Conservation (phyloP, 805 yeast genomes). For the Sugiyamaella lignohabitans region DNA sequence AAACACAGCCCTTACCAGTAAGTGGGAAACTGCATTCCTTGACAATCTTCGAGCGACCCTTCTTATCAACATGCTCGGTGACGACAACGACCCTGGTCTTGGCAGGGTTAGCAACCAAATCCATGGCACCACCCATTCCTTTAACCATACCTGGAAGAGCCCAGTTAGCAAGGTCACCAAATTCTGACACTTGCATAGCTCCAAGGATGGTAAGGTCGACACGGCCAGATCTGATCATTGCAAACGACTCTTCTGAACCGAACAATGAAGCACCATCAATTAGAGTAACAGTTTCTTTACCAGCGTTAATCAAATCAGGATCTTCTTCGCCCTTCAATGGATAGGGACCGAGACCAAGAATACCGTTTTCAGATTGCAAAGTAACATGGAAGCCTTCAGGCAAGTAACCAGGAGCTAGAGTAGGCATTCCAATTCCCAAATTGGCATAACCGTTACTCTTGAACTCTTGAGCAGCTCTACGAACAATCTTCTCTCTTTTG, state of each 20-base stretch:
- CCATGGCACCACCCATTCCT: conserved; percentile 49
- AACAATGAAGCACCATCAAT: conserved; percentile 38
- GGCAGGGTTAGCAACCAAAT: conserved; percentile 39
- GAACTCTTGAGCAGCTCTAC: conserved; percentile 39
- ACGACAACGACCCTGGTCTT: conserved; percentile 38
- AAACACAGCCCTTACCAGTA: conserved; percentile 39
- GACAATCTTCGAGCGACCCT: conserved; percentile 40
- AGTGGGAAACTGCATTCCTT: conserved; percentile 38
- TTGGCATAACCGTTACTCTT: conserved; percentile 35
- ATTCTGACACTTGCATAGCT: conserved; percentile 38
- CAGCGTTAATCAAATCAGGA: conserved; percentile 41
- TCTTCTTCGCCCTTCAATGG: conserved; percentile 36
- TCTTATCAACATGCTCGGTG: conserved; percentile 40
- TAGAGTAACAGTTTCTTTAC: conserved; percentile 41
- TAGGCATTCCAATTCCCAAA: conserved; percentile 42
- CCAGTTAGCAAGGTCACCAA: conserved; percentile 43
- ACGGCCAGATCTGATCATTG: conserved; percentile 40
- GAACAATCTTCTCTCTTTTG: conserved; percentile 33
- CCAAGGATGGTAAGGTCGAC: conserved; percentile 38
- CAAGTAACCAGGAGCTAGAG: conserved; percentile 36
- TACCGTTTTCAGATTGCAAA: conserved; percentile 42
- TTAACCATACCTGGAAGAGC: conserved; percentile 41
- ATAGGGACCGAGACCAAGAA: conserved; percentile 40
- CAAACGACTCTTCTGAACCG: conserved; percentile 42
- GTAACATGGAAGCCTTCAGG: conserved; percentile 32